Conservation (phyloP, 352 stramenopile species). For the Globisporangium apiculatum region DNA sequence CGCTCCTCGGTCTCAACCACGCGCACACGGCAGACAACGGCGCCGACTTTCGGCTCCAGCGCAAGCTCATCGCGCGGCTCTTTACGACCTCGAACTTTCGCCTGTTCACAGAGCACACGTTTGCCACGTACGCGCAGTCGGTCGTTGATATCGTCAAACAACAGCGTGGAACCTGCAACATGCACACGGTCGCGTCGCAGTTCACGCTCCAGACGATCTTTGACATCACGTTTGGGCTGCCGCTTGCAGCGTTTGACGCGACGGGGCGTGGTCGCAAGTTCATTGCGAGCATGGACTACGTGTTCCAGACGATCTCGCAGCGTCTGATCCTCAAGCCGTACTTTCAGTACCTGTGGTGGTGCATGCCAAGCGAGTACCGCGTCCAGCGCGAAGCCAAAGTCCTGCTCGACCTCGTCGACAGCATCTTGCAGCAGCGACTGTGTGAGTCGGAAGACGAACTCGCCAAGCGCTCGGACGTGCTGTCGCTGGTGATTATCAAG, state of each 20-base stretch:
- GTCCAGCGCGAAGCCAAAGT: conserved; percentile 19
- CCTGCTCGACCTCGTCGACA: conserved; percentile 31
- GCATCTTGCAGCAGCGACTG: conserved; percentile 30
- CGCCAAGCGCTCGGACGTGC: conserved; percentile 26
- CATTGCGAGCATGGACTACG: conserved; percentile 41
- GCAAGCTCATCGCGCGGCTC: conserved; percentile 81
- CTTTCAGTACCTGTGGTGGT: conserved; percentile 47
- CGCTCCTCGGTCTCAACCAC: conserved; percentile 67
- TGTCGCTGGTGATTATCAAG: conserved; percentile 54
- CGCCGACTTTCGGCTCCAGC: conserved; percentile 52
- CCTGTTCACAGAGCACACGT: conserved; percentile 33
- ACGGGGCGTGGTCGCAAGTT: conserved; percentile 11
- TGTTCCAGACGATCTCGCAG: conserved; percentile 39
- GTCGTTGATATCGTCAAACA: conserved; percentile 11
- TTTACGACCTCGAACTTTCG: conserved; percentile 73
- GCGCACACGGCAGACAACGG: conserved; percentile 38
- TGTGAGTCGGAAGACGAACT: conserved; percentile 26
- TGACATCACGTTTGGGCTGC: conserved; percentile 44
- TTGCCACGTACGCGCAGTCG: conserved; percentile 31
- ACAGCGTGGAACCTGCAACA: conserved; percentile 22
- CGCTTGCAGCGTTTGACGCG: conserved; percentile 21
- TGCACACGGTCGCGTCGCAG: conserved; percentile 36
- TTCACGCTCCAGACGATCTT: conserved; percentile 57
- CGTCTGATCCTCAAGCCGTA: conserved; percentile 59
- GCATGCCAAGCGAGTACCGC: conserved; percentile 54